phyloP scores from a whole-genome alignment of 2,329 filamentous ascomycete species.

The Parasarocladium wereldwijsianum region DNA sequence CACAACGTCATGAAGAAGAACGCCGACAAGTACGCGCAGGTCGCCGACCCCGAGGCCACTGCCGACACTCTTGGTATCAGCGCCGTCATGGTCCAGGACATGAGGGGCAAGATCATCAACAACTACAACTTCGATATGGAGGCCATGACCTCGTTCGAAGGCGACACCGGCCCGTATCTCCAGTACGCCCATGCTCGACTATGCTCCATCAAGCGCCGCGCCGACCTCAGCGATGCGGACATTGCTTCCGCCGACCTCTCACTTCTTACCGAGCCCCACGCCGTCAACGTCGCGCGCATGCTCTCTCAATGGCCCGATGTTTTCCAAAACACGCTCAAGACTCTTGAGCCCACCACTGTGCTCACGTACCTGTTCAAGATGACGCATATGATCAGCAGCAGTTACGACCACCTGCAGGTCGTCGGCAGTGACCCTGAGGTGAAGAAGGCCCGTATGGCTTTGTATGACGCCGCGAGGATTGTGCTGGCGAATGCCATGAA shows the following conservation, averaged over 20 bases:
- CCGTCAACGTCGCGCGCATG: constrained; percentile 56
- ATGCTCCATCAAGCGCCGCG: constrained; percentile 45
- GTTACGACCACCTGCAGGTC: constrained; percentile 70
- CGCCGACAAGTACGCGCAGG: constrained; percentile 75
- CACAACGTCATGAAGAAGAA: constrained; percentile 95
- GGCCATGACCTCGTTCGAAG: constrained; percentile 71
- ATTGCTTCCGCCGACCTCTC: constrained; percentile 49
- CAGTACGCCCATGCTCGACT: constrained; percentile 72
- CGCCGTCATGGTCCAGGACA: constrained; percentile 95
- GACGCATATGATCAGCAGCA: constrained; percentile 65
- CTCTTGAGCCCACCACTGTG: constrained; percentile 52
- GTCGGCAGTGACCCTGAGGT: constrained; percentile 64
- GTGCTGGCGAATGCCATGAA: constrained; percentile 76
- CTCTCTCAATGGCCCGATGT: constrained; percentile 80
- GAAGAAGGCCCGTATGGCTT: constrained; percentile 51
- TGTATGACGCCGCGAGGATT: constrained; percentile 63
- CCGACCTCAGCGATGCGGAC: constrained; percentile 37
- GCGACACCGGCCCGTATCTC: constrained; percentile 72
- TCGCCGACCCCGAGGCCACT: constrained; percentile 65
- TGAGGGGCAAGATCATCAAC: constrained; percentile 77
- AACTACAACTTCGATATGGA: constrained; percentile 66
- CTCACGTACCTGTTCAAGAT: constrained; percentile 66
- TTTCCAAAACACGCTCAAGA: constrained; percentile 71
- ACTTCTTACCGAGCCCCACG: constrained; percentile 58
- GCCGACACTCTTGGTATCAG: constrained; percentile 87